Evolutionary conservation across 768 basidiomycete species (phyloP).

Genomic region (Leccinum barrowsii): DNA sequence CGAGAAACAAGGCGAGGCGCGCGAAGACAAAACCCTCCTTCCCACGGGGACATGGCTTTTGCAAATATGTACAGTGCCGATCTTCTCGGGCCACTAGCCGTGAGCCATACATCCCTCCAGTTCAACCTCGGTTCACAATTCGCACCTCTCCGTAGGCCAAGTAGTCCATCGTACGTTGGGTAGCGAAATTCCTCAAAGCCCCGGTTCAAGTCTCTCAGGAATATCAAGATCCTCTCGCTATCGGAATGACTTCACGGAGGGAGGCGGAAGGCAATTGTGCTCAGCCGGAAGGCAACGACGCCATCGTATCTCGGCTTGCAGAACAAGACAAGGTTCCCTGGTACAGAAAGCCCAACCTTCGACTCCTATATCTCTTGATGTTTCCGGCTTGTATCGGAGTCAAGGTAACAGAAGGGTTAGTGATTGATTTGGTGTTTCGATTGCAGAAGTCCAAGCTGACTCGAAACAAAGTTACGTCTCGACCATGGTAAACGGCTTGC

Average conservation of each 20-base stretch:
- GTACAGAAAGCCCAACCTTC: conserved; percentile 51
- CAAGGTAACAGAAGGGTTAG: too few species aligned
- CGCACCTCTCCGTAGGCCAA: background rate
- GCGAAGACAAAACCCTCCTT: too few species aligned
- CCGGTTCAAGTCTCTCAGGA: background rate
- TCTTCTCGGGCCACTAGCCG: too few species aligned
- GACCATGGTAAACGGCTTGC: too few species aligned
- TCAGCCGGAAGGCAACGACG: background rate
- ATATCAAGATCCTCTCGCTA: background rate
- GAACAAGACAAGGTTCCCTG: conserved; percentile 27
- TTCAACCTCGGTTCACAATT: background rate
- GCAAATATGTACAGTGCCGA: too few species aligned
- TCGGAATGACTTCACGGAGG: conserved; percentile 3
- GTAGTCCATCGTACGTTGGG: background rate
- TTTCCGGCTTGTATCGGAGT: background rate
- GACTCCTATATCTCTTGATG: background rate
- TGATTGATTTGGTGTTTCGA: too few species aligned
- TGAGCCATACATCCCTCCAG: background rate
- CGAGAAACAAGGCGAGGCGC: too few species aligned
- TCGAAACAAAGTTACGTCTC: too few species aligned
- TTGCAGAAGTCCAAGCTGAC: too few species aligned
- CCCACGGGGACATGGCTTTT: too few species aligned
- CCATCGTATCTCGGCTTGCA: background rate
- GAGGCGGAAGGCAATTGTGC: background rate
- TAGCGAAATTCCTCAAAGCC: background rate